Conservation (phyloP, 2,329 filamentous ascomycete genomes). For the Graphilbum fragrans region DNA sequence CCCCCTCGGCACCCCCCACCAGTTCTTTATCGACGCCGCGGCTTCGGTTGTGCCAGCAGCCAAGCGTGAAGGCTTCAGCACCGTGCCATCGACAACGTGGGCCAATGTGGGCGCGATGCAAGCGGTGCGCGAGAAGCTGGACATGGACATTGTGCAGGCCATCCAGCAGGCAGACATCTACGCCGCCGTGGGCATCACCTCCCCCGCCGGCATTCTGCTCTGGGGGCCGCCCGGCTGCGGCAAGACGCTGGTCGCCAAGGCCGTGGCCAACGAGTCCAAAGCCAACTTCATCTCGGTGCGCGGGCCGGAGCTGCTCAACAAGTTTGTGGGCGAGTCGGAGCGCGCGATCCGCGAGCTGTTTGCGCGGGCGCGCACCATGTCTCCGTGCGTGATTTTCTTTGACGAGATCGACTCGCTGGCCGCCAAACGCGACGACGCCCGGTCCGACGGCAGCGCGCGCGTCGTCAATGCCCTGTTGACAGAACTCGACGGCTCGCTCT, state of each 20-base stretch:
- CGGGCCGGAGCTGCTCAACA: constrained; percentile 90
- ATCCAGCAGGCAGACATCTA: constrained; percentile 76
- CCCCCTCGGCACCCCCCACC: constrained; percentile 30
- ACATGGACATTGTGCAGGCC: constrained; percentile 77
- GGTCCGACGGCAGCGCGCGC: constrained; percentile 66
- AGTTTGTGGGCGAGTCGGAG: constrained; percentile 94
- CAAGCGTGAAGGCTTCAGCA: constrained; percentile 88
- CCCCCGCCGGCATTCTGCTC: constrained; percentile 77
- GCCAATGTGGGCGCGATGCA: constrained; percentile 70
- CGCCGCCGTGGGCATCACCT: constrained; percentile 62
- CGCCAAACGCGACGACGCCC: constrained; percentile 62
- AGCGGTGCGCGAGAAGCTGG: constrained; percentile 67
- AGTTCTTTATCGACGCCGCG: constrained; percentile 61
- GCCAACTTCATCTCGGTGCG: constrained; percentile 98
- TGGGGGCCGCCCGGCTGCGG: constrained; percentile 97
- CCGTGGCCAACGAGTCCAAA: constrained; percentile 87
- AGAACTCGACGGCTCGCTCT: constrained; percentile 77
- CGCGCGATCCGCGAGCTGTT: constrained; percentile 88
- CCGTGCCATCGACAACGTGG: constrained; percentile 89
- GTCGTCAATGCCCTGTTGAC: constrained; percentile 94
- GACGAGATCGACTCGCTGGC: constrained; percentile 87
- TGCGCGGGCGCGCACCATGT: constrained; percentile 68
- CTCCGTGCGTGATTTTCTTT: constrained; percentile 94
- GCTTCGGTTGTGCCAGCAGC: constrained; percentile 67
- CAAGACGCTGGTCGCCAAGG: constrained; percentile 92